Evolutionary conservation across 148 eudicot species (phyloP).

Genomic region (Fagopyrum esculentum): DNA sequence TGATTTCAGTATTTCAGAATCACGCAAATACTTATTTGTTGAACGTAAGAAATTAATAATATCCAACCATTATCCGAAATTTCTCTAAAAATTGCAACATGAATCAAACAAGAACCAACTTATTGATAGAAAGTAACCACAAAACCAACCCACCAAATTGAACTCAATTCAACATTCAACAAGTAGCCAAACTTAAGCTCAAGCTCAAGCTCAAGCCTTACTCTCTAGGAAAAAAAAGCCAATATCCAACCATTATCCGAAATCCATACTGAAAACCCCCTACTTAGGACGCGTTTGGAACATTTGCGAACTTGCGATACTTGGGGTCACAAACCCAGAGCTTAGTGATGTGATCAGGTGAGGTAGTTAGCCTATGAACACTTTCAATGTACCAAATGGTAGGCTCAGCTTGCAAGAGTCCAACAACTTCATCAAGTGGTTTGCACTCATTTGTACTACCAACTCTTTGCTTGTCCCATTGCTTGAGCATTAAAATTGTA

Average conservation of each 20-base stretch:
- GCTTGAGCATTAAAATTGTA: constrained; percentile 5
- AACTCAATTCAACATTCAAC: constrained; percentile 1
- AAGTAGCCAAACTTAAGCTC: neutral
- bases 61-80: no score
- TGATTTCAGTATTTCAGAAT: no score
- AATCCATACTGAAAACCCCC: neutral
- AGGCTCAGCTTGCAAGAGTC: constrained; percentile 10
- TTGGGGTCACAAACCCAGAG: constrained; percentile 4
- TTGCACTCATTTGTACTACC: neutral
- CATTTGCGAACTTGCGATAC: neutral
- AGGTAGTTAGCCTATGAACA: constrained; percentile 15
- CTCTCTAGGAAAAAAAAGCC: neutral
- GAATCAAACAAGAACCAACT: neutral
- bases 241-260: neutral
- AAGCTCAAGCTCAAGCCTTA: neutral
- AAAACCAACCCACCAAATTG: neutral
- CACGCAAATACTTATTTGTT: no score
- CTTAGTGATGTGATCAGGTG: neutral
- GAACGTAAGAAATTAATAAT: no score
- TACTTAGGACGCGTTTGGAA: constrained; percentile 5
- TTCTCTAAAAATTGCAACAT: neutral
- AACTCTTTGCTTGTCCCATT: constrained; percentile 18
- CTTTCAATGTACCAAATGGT: constrained; percentile 14
- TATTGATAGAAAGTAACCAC: neutral
- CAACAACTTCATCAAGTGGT: constrained; percentile 6